phyloP scores from a whole-genome alignment of 768 basidiomycete species.

The Sporobolomyces roseus region DNA sequence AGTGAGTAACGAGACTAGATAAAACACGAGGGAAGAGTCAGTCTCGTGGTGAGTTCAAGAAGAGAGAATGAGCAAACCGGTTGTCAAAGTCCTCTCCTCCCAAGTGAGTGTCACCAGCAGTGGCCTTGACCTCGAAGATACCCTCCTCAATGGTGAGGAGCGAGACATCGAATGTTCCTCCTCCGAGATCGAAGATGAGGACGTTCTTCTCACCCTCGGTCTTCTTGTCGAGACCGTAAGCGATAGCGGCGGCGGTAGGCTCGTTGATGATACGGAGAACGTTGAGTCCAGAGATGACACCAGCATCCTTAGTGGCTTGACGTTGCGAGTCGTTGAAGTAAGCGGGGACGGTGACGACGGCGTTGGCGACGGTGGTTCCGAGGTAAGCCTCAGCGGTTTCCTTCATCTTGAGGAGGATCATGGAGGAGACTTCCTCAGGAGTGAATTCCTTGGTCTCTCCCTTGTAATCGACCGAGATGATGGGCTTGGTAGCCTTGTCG shows the following conservation, averaged over 20 bases:
- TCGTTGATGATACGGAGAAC: conserved; percentile 99
- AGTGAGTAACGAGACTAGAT: conserved; percentile 77
- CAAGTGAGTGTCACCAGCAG: conserved; percentile 95
- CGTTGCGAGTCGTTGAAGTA: conserved; percentile 99
- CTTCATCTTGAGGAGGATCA: conserved; percentile 67
- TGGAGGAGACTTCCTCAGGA: conserved; percentile 67
- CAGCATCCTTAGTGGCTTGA: conserved; percentile 97
- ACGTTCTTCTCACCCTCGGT: conserved; percentile 85
- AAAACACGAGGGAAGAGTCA: not conserved
- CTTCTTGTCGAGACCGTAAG: conserved; percentile 97
- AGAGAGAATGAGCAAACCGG: conserved; percentile 50
- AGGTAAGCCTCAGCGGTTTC: conserved; percentile 69
- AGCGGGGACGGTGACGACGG: conserved; percentile 68
- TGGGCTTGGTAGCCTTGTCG: conserved; percentile 55
- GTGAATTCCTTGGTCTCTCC: conserved; percentile 57
- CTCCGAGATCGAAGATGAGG: conserved; percentile 53
- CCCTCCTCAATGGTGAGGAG: conserved; percentile 94
- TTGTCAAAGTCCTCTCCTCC: conserved; percentile 99
- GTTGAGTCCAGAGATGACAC: conserved; percentile 86
- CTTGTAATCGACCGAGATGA: conserved; percentile 57
- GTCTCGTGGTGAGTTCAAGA: conserved; percentile 7
- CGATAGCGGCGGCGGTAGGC: conserved; percentile 95
- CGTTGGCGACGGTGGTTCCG: conserved; percentile 62
- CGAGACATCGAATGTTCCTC: conserved; percentile 97
- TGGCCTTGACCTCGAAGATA: conserved; percentile 97